Evolutionary conservation across 2,329 filamentous ascomycete species (phyloP).

Genomic region (Pseudogymnoascus verrucosus): DNA sequence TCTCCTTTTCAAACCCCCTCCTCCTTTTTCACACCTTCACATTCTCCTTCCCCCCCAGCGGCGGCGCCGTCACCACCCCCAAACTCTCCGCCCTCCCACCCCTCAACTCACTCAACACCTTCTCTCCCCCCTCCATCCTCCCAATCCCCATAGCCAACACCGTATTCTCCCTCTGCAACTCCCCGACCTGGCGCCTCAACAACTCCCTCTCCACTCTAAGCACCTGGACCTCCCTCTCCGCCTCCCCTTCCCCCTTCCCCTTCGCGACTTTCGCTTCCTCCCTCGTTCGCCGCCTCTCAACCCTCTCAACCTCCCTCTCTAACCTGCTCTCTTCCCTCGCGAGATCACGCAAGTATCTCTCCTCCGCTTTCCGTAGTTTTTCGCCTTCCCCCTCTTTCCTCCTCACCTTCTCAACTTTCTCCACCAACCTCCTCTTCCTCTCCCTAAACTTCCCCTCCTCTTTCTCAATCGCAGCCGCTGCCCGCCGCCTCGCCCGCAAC

Average conservation of each 20-base stretch:
- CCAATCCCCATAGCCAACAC: too few relatives aligned
- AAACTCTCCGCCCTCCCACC: too few relatives aligned
- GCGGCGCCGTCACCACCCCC: too few relatives aligned
- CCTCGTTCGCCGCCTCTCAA: conserved; percentile 54
- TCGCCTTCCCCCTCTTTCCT: conserved; percentile 37
- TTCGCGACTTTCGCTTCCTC: conserved; percentile 39
- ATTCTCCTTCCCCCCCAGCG: too few relatives aligned
- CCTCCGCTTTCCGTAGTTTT: conserved; percentile 46
- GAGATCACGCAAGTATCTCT: conserved; percentile 55
- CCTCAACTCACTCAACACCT: too few relatives aligned
- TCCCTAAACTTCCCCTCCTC: conserved; percentile 57
- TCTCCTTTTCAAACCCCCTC: too few relatives aligned
- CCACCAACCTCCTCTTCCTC: conserved; percentile 52
- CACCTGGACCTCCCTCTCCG: too few relatives aligned
- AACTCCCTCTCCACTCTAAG: too few relatives aligned
- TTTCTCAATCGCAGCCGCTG: conserved; percentile 37
- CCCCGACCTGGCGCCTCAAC: too few relatives aligned
- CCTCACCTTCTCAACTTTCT: conserved; percentile 50
- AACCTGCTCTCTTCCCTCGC: conserved; percentile 61
- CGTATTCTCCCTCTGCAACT: too few relatives aligned
- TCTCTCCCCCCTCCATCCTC: too few relatives aligned
- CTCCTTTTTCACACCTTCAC: too few relatives aligned
- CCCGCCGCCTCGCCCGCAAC: background rate
- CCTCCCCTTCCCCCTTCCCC: conserved; percentile 22
- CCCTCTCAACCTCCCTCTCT: conserved; percentile 52